Evolutionary conservation across 768 basidiomycete genomes (phyloP), one percentile per base, ranked within the genome.

Genomic region (Psilocybe tampanensis): DNA sequence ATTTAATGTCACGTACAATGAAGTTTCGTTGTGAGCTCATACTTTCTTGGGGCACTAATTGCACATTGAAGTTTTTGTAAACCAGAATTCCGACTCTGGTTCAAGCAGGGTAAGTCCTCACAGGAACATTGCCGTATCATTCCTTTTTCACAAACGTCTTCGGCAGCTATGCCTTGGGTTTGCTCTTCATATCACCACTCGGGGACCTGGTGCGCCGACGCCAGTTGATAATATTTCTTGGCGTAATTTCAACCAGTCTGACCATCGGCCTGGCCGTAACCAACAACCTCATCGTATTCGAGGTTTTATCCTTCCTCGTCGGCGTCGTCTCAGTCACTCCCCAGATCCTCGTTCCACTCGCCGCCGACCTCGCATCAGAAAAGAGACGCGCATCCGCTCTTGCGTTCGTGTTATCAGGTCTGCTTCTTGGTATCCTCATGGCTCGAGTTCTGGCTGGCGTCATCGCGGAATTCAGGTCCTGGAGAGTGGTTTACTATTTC

Each of bases 181-280:
- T 94, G 9, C 69, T 94, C 2, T 70, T 94, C 43, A 83, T 95
- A 52, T 83, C 89, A 0, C 94, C 94, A 1, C 76, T 93, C 0
- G 94, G 94, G 5, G 94, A 96, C 68, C 80, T 95, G n/a, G 80
- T 93, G 32, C 87, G 89, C 21, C 76, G 93, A 33, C 78, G 94
- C 12, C 86, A 85, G 43, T 76, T 96, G 0, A 79, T 89, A 26
- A 75, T 95, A n/a, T 56, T 77, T 9, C 70, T 92, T 18, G 74
- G 88, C 36, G 61, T 80, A 1, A 47, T 81, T 18, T 83, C 86
- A 0, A 79, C 81, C 0, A 64, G 77, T 2, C 74, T 96, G 3
- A 84, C 89, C 0, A 84, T 95, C 48, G 92, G 88, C 0, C 77
- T 94, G 1, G 81, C 89, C 0, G 61, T 91, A 13, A 89, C 90